Percentiles rank a stretch among this genome's conserved stretches.
These are phyloP conservation scores for Holtermannia corniformis DNA, from an alignment of 768 basidiomycete genomes.

Conservation along the genomic window DNA sequence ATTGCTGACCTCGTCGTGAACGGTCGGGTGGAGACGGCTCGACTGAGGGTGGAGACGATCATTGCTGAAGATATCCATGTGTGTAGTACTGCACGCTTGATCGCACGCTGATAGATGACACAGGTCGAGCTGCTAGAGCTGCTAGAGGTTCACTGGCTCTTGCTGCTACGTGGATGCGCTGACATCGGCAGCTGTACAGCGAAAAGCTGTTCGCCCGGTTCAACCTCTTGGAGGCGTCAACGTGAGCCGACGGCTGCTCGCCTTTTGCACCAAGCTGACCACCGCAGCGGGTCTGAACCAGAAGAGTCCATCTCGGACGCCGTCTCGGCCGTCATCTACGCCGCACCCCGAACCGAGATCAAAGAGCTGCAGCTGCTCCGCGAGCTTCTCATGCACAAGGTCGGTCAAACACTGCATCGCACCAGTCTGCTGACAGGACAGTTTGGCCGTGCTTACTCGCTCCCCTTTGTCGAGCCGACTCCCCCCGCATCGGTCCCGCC, in stretches of 20 bases:
- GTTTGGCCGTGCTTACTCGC: conserved; percentile 81
- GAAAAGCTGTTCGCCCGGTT: conserved; percentile 90
- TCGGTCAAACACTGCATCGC: conserved; percentile 1
- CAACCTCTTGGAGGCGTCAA: conserved; percentile 70
- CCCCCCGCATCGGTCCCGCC: conserved; percentile 65
- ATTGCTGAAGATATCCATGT: conserved; percentile 29
- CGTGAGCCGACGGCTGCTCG: conserved; percentile 45
- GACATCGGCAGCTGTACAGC: conserved; percentile 57
- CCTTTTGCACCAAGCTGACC: neutral
- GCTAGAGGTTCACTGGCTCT: conserved; percentile 49
- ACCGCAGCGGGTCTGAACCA: conserved; percentile 52
- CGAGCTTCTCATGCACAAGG: conserved; percentile 88
- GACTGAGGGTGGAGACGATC: conserved; percentile 35
- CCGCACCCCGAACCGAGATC: conserved; percentile 81
- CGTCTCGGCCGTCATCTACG: conserved; percentile 76
- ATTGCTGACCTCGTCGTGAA: conserved; percentile 41
- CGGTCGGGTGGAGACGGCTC: conserved; percentile 48
- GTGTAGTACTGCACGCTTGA: conserved; percentile 1
- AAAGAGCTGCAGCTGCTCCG: conserved; percentile 85
- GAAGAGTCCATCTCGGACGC: conserved; percentile 81
- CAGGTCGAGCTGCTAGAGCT: conserved; percentile 81
- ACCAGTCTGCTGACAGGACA: conserved; percentile 2
- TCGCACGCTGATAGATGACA: conserved; percentile 57
- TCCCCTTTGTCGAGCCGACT: conserved; percentile 75
- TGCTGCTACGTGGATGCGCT: neutral